phyloP scores from a whole-genome alignment of 192 early-diverging fungal genomes.

The Podila horticola region DNA sequence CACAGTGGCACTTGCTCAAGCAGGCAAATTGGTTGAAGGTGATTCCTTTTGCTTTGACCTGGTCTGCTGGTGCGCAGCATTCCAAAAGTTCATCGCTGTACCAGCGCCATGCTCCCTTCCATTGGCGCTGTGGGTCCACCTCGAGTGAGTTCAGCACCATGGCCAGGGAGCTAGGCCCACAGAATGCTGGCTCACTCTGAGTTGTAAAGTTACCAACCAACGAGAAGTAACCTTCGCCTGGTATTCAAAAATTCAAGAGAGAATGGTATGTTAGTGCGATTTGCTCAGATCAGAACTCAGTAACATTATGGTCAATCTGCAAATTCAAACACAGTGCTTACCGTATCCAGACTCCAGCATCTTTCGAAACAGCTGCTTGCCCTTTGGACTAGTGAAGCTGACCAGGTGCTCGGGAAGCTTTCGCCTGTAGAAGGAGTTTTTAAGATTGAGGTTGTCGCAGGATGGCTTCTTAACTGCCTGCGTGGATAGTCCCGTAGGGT shows the following conservation, averaged over 20 bases:
- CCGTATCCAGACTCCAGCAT: conserved; percentile 76
- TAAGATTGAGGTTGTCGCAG: conserved; percentile 32
- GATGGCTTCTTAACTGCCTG: conserved; percentile 40
- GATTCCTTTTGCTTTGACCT: conserved; percentile 82
- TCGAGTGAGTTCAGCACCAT: conserved; percentile 94
- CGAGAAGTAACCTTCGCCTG: conserved; percentile 85
- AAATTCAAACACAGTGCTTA: background rate
- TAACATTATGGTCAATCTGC: background rate
- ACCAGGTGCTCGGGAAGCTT: conserved; percentile 71
- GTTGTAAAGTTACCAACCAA: conserved; percentile 91
- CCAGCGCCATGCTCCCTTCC: conserved; percentile 90
- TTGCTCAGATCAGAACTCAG: background rate
- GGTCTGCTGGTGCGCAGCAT: conserved; percentile 72
- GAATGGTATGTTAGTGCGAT: background rate
- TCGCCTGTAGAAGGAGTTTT: conserved; percentile 70
- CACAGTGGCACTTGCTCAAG: conserved; percentile 85
- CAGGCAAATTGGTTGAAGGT: conserved; percentile 92
- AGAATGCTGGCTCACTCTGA: conserved; percentile 90
- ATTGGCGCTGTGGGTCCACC: conserved; percentile 84
- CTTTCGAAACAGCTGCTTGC: conserved; percentile 83
- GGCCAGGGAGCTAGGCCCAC: conserved; percentile 88
- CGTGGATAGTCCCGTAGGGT: conserved; percentile 43
- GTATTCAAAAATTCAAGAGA: background rate
- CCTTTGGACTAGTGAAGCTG: conserved; percentile 83
- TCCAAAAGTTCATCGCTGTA: conserved; percentile 75